Evolutionary conservation across 192 early-diverging fungal genomes (phyloP), one percentile per base, ranked within the genome.

Genomic region (Coemansia reversa): DNA sequence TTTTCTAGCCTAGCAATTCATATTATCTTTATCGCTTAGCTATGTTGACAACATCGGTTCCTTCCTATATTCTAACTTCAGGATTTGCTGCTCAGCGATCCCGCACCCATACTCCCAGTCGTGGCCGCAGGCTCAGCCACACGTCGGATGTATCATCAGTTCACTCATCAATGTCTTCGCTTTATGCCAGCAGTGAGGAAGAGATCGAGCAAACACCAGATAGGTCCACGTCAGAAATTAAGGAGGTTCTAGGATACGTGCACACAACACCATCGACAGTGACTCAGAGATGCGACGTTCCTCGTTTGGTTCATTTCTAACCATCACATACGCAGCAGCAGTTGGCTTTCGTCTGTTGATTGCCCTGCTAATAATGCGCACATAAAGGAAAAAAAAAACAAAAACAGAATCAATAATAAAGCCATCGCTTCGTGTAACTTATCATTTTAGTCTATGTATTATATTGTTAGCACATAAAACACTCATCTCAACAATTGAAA

Each of bases 301-400:
- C 79, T 4, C 79, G 79, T 22, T 57, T 81, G 23, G 64, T 81
- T n/a, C 65, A 75, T 32, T 75, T 81, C 49, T 81, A 70, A 63
- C 14, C 6, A 1, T 5, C 23, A 22, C 25, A 24, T 45, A 16
- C 24, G 5, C 8, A 32, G 3, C 6, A 45, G 12, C 39, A 45
- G 12, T 14, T 16, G 3, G 14, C 39, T 14, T 16, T 45, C 39
- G 39, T 45, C 14, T 11, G 39, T 45, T 12, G 12, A 45, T 45
- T 45, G 39, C 9, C 14, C 14, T 45, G 39, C 39, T 45, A 45
- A 9, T 5, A 45, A 45, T 16, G 8, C 39, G 16, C 39, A 45
- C 39, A 16, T 16, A 45, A 45, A 16, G 39, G 14, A 45, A 16
- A 45, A 45, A 16, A 56, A 30, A 14, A 27, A 23, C 12, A 55